Evolutionary conservation across 371 early-diverging fungal species (phyloP), one percentile per base, ranked within the genome.

Genomic region (Funneliformis caledonium): DNA sequence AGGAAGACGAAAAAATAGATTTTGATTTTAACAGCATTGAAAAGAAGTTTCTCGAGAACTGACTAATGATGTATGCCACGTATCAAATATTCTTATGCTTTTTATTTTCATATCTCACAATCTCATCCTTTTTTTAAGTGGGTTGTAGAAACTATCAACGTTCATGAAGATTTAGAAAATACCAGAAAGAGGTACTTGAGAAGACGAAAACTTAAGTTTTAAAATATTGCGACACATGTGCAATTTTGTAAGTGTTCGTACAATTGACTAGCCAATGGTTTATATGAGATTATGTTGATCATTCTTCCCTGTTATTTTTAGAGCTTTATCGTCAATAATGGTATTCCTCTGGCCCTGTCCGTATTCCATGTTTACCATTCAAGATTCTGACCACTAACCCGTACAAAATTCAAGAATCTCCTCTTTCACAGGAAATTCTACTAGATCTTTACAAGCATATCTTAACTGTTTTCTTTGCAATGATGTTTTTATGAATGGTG

Each of bases 51-150:
- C 22, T n/a, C 79, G 68, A 59, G 79, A 79, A 79, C 68, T 70
- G 56, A 70, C 33, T 37, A 56, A 37, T 43, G n/a, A 79, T 22
- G 79, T 79, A 79, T 79, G 70, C 52, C 45, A 26, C 26, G 56
- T 19, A 22, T n/a, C 31, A 4, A 70, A 14, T 43, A 5, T 43
- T 14, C 52, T 52, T 52, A 52, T 26, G 61, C 42, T 75, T 75
- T 75, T 31, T 52, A n/a, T 48, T 72, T 48, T n/a, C 59, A 45
- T 59, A 75, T 60, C n/a, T 61, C 43, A 26, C 59, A 75, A 10
- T 48, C 33, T 75, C n/a, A 70, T 70, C 47, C 43, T n/a, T 70
- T 68, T 70, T 79, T 79, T 70, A 79, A 26, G 70, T 79, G 79
- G 79, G 79, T 52, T 14, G 79, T 79, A 45, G 79, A 22, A 59